Base-by-base conservation (phyloP, 2,329 filamentous ascomycete species). In the Dendryphion nanum region DNA sequence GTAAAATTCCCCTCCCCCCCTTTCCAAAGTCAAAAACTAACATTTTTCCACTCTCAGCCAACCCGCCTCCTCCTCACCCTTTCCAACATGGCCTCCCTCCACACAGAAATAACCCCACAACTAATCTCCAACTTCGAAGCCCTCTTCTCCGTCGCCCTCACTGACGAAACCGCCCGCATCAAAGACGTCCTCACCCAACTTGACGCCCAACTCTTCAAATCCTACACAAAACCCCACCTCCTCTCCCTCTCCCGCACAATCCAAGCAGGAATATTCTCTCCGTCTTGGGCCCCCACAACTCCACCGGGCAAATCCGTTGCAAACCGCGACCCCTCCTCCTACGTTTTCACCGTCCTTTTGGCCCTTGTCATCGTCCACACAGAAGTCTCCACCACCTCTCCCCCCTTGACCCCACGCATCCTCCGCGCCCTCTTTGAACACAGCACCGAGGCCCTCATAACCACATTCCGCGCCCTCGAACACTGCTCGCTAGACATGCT, bases 101-200 rank as follows among this genome's bases (percentile, higher is more conserved):
- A 89, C 41, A 77, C 82, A 17, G 83, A 93, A 45, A 79, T 91
- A 20, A 86, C 97, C 2, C 91, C 91, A 1, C 83, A 83, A 51
- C 78, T 98, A n/a, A 87, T 95, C 60, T 80, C 85, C 4, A 86
- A 93, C 58, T 98, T 97, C 57, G 93, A 98, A 63, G 89, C 87
- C 34, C 81, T 88, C 38, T 98, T 98, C 68, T 89, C 87, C 2
- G 88, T 97, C 46, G 94, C 94, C 59, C 78, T 98, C 42, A 94
- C 89, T 2, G 91, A 96, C 47, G 93, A 98, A 68, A 85, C 84
- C 39, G 91, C 91, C 64, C 93, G 87, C 1, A 91, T 98, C 59
- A 83, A 85, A 38, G 89, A 97, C 57, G 89, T 95, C 3, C 82
- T 97, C 10, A 78, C 79, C 13, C 89, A 97, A 63, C 96, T 98